These are phyloP conservation scores for Pelagophyceae sp. DNA, from an alignment of 352 stramenopile species.

Conservation along the genomic window DNA sequence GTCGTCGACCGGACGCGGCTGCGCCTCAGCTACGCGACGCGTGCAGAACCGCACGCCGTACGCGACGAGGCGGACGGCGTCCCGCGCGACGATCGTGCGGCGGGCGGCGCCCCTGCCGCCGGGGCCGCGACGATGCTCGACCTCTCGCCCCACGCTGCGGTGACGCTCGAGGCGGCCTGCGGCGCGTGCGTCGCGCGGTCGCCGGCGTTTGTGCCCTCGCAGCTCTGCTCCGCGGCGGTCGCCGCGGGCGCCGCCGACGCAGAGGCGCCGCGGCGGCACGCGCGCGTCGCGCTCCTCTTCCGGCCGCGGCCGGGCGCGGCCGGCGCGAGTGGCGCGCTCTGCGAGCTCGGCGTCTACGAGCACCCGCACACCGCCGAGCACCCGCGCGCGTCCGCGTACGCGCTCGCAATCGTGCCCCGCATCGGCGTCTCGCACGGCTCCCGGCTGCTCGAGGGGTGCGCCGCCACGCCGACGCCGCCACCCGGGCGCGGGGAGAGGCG, in stretches of 20 bases:
- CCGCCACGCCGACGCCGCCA: not conserved
- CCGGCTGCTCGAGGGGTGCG: not conserved
- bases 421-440: not conserved
- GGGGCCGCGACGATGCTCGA: not conserved
- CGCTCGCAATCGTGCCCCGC: not conserved
- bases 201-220: not conserved
- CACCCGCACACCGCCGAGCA: not conserved
- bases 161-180: not conserved
- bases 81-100: not conserved
- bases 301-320: too few relatives aligned
- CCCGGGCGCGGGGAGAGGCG: not conserved
- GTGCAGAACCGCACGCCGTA: too few relatives aligned
- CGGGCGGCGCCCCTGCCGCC: not conserved
- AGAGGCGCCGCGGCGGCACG: not conserved
- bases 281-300: not conserved
- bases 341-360: not conserved
- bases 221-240: not conserved
- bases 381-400: not conserved
- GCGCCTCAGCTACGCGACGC: not conserved
- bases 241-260: too few relatives aligned
- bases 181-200: not conserved
- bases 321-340: too few relatives aligned
- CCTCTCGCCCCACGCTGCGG: not conserved
- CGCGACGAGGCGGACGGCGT: not conserved
- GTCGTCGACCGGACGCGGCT: not conserved